Percentiles rank a stretch among this genome's conserved stretches.
These are phyloP conservation scores for Plasmodium relictum DNA, from an alignment of 169 alveolate genomes.

Conservation along the genomic window DNA sequence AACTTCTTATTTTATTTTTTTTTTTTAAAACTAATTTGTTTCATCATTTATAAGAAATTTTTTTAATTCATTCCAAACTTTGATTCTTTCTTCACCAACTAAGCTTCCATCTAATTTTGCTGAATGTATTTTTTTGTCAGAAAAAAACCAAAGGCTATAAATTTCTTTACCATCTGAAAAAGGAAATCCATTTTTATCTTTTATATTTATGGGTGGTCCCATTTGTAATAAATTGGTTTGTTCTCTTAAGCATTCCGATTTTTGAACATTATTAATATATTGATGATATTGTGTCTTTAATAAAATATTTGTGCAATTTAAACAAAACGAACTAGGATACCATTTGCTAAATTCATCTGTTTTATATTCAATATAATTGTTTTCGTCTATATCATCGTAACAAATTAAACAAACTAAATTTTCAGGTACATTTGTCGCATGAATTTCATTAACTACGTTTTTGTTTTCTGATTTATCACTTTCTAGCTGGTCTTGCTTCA, in stretches of 20 bases:
- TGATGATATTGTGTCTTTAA: constrained; percentile 83
- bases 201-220: constrained; percentile 88
- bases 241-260: constrained; percentile 85
- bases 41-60: constrained; percentile 79
- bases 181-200: constrained; percentile 87
- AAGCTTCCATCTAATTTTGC: constrained; percentile 87
- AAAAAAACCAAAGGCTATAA: constrained; percentile 81
- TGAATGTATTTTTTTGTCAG: constrained; percentile 58
- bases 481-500: too few species aligned
- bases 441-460: constrained; percentile 2
- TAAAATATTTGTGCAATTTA: constrained; percentile 78
- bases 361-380: constrained; percentile 80
- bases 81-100: constrained; percentile 82
- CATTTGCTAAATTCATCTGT: constrained; percentile 73
- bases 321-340: constrained; percentile 80
- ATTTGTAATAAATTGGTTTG: constrained; percentile 80
- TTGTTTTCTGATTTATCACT: too few species aligned
- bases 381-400: constrained; percentile 80
- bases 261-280: constrained; percentile 82
- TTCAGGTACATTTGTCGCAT: constrained; percentile 55
- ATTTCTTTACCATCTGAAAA: constrained; percentile 83
- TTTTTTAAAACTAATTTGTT: background rate
- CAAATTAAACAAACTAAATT: constrained; percentile 79
- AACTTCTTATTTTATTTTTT: constrained; percentile 1
- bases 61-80: constrained; percentile 80